phyloP scores from a whole-genome alignment of 805 yeast species.

The Pichia pseudocactophila region DNA sequence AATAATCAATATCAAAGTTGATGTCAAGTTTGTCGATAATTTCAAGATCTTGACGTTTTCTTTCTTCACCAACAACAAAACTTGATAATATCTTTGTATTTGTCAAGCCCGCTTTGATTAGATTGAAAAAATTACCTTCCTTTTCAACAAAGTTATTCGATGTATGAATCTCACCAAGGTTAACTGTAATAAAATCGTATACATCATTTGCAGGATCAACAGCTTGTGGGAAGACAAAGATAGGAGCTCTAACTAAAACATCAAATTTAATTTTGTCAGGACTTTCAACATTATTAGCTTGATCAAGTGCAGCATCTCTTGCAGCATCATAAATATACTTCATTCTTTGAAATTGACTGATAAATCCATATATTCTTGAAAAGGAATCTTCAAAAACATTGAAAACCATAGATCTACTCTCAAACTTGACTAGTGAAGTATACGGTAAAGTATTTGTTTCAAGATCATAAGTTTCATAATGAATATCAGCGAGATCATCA shows the following conservation, averaged over 20 bases:
- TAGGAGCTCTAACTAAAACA: constrained; percentile 70
- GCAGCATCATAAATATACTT: constrained; percentile 85
- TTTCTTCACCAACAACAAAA: constrained; percentile 36
- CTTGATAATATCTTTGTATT: constrained; percentile 61
- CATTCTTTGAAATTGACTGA: constrained; percentile 74
- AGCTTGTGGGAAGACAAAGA: constrained; percentile 64
- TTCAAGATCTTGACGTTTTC: constrained; percentile 42
- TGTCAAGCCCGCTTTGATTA: constrained; percentile 59
- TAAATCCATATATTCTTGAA: constrained; percentile 52
- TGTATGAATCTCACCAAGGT: constrained; percentile 77
- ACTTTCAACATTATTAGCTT: constrained; percentile 50
- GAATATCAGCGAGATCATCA: constrained; percentile 64
- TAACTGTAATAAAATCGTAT: constrained; percentile 57
- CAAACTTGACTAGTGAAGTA: constrained; percentile 49
- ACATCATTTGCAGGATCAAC: constrained; percentile 32
- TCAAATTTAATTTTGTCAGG: constrained; percentile 63
- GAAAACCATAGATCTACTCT: constrained; percentile 66
- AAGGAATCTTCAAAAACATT: constrained; percentile 79
- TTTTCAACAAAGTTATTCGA: constrained; percentile 42
- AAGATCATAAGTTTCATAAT: constrained; percentile 72
- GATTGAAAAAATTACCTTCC: constrained; percentile 34
- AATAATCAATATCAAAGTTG: constrained; percentile 47
- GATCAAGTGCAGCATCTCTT: constrained; percentile 78
- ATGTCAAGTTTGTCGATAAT: constrained; percentile 62
- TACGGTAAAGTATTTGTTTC: constrained; percentile 40